Base-by-base conservation (phyloP, 345 rosid genomes). In the Litchi chinensis region DNA sequence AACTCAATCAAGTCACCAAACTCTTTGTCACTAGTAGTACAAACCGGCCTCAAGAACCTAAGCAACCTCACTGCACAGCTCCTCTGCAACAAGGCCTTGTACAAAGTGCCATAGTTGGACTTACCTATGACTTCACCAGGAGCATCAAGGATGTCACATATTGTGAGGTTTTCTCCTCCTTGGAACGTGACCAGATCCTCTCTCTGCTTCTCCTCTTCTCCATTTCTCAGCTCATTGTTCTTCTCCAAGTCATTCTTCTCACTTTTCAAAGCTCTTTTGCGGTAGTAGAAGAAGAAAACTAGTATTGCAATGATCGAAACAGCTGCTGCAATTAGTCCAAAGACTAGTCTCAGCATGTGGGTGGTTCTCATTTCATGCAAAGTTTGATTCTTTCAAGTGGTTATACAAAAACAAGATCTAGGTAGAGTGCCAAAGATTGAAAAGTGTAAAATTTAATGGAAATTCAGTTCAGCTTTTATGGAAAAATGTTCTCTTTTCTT, bases 121-220 rank as follows among this genome's bases (percentile, higher is more conserved):
- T 95, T 95, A 24, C 98, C 97, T 13, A 95, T 91, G 44, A 95
- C 99, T 79, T 95, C 99, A 5, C 99, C 99, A 0, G 99, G 98
- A 70, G 99, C 97, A 41, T 95, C 98, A 76, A 95, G 91, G 69
- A 95, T 89, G 85, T 95, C 98, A 68, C 80, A 78, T 50, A 89
- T 90, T 32, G 95, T 91, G 0, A 95, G 90, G 84, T 86, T 95
- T 70, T 89, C 86, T 0, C 96, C 98, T 13, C 95, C 95, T 21
- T 59, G 86, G 73, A 95, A 95, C 10, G 83, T 87, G 39, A 89
- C 64, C 69, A 92, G 88, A 10, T 90, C 96, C 88, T 93, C 97
- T 26, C 79, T 43, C 56, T 79, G 81, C 5, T 77, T 50, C 73
- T 69, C 76, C 77, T 37, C 65, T 66, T 74, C 85, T 21, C 56